Conservation (phyloP, 257 asterid species). For the Cruciata laevipes region DNA sequence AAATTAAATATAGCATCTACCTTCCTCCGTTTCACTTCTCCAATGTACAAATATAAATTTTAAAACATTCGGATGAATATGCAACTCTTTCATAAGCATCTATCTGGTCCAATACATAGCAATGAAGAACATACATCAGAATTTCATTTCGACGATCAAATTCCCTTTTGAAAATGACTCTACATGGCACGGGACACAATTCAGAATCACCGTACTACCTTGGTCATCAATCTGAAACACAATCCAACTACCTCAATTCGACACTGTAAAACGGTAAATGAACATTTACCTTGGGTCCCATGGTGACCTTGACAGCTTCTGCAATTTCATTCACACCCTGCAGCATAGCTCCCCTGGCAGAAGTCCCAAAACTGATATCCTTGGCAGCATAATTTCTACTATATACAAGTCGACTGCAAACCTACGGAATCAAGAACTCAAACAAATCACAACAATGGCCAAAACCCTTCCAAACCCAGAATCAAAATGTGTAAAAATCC, state of each 20-base stretch:
- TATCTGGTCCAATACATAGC: no score
- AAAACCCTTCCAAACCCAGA: neutral
- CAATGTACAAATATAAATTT: neutral
- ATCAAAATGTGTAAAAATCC: neutral
- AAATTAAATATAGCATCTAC: neutral
- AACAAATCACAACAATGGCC: neutral
- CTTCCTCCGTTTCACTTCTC: neutral
- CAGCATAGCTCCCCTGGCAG: constrained; percentile 76
- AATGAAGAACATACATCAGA: neutral
- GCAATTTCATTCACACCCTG: constrained; percentile 88
- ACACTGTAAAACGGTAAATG: neutral
- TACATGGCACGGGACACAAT: neutral
- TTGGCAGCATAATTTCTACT: constrained; percentile 81
- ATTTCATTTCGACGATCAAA: neutral
- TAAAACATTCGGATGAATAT: neutral
- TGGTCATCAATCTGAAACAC: neutral
- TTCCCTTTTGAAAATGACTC: neutral
- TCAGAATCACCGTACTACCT: neutral
- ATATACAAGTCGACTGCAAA: constrained; percentile 35
- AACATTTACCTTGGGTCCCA: constrained; percentile 80
- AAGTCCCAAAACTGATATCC: constrained; percentile 64
- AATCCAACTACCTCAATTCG: neutral
- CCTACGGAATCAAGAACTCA: constrained; percentile 26
- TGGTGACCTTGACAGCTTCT: constrained; percentile 89
- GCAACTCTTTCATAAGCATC: neutral